Conservation (phyloP, 495 filamentous ascomycete species). For the Darksidea phi region DNA sequence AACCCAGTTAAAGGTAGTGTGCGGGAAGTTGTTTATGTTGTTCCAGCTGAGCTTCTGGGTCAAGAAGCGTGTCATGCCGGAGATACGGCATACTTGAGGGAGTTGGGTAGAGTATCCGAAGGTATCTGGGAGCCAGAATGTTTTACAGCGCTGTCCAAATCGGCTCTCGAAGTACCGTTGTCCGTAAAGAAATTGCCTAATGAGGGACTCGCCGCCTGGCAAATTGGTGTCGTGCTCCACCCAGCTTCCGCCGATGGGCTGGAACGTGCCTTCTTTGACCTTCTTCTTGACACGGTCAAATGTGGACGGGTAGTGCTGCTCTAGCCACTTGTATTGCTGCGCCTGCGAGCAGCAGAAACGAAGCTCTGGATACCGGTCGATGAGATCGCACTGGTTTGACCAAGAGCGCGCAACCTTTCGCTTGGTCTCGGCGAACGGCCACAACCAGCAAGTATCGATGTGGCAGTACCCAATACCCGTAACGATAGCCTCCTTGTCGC, state of each 20-base stretch:
- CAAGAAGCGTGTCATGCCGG: constrained; percentile 94
- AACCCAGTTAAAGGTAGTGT: constrained; percentile 98
- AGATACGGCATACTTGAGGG: constrained; percentile 84
- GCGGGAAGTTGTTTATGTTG: constrained; percentile 98
- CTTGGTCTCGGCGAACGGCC: constrained; percentile 99
- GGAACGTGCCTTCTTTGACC: constrained; percentile 86
- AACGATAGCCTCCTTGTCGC: constrained; percentile 68
- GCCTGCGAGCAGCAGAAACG: constrained; percentile 89
- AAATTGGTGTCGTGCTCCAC: constrained; percentile 98
- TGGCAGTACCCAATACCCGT: constrained; percentile 93
- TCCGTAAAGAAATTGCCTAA: constrained; percentile 92
- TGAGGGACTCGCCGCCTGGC: constrained; percentile 89
- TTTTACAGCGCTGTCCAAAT: constrained; percentile 83
- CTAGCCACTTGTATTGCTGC: constrained; percentile 97
- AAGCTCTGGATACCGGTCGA: constrained; percentile 93
- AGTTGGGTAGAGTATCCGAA: constrained; percentile 96
- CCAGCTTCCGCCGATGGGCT: constrained; percentile 96
- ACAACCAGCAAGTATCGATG: constrained; percentile 97
- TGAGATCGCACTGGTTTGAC: constrained; percentile 90
- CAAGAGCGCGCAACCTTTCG: constrained; percentile 94
- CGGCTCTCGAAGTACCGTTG: constrained; percentile 92
- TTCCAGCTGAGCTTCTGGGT: constrained; percentile 97
- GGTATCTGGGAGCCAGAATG: constrained; percentile 97
- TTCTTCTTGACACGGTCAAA: constrained; percentile 89
- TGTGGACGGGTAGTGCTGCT: constrained; percentile 79